These are phyloP conservation scores for Gnetum montanum DNA, from an alignment of 75 land plant species.

Conservation along the genomic window DNA sequence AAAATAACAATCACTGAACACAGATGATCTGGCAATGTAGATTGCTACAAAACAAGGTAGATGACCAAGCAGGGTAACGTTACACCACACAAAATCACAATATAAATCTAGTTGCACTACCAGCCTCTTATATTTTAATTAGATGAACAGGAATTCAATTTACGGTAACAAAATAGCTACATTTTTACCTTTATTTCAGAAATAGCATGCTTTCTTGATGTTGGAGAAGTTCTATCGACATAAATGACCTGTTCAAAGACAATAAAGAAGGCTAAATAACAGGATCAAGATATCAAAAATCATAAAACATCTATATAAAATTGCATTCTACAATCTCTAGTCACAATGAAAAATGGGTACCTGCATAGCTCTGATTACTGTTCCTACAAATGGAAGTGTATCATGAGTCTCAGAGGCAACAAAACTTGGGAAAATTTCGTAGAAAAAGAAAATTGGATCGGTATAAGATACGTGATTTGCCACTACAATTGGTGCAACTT, in stretches of 20 bases:
- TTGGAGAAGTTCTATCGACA: slow-evolving; percentile 79
- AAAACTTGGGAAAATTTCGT: slow-evolving; percentile 84
- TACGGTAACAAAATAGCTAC: too few relatives aligned
- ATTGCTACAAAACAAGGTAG: too few relatives aligned
- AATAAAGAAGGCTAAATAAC: neutral
- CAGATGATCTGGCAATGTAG: too few relatives aligned
- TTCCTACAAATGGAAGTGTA: slow-evolving; percentile 70
- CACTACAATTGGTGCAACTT: slow-evolving; percentile 85
- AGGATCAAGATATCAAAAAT: too few relatives aligned
- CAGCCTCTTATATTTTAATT: too few relatives aligned
- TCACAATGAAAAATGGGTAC: slow-evolving; percentile 22
- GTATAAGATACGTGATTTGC: slow-evolving; percentile 91
- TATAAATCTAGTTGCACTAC: too few relatives aligned
- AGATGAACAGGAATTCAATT: too few relatives aligned
- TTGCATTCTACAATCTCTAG: too few relatives aligned
- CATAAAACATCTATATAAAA: too few relatives aligned
- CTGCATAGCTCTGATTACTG: slow-evolving; percentile 96
- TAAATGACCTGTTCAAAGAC: slow-evolving; percentile 58
- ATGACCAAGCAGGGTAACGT: too few relatives aligned
- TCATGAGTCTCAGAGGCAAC: slow-evolving; percentile 90
- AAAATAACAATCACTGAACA: too few relatives aligned
- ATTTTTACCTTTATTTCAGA: slow-evolving; percentile 82
- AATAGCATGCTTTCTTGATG: slow-evolving; percentile 75
- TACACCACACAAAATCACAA: too few relatives aligned
- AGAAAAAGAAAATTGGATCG: slow-evolving; percentile 93